Base-by-base conservation (phyloP, 495 filamentous ascomycete species). In the Viridothelium virens region DNA sequence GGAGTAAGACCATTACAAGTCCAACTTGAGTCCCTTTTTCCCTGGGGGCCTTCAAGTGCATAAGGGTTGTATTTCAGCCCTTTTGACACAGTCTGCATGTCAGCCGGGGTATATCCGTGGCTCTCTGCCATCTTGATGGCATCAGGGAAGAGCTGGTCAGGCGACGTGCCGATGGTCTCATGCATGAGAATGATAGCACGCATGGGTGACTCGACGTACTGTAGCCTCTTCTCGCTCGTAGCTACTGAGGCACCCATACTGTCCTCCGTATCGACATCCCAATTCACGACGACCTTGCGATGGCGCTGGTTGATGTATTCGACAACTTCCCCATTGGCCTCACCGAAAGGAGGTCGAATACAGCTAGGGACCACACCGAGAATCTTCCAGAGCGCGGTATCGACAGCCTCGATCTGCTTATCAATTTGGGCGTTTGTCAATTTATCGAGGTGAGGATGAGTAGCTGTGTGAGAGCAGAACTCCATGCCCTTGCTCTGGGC, bases 321-420 rank as follows among this genome's bases (percentile, higher is more conserved):
- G 53, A 59, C 31, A 7, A 59, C 25, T 4, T 33, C 31, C 3
- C 14, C 11, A 31, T 59, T 59, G 53, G 7, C 53, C 31, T 59
- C 53, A 9, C 53, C 53, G 18, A 34, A 59, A 4, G 53, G 53
- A 7, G 31, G 25, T 7, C 53, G 53, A 33, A 59, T 36, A 31
- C 53, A 34, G 31, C 36, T 59, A 36, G 53, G 53, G 2, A 59
- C 53, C 7, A 59, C 53, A 9, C 53, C 53, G 10, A 59, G 53
- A 14, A 59, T 59, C 31, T 59, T 59, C 53, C 53, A 59, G n/a
- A 59, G 53, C 53, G 31, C 53, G 18, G n/a, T 59, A 14, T 59
- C 53, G 18, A 59, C 3, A 9, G 31, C 18, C 14, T 59, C 53
- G 31, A 59, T 59, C 53, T 59, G 53, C 18, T 36, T 33, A 31